Evolutionary conservation across 768 basidiomycete genomes (phyloP).

Genomic region (Serendipita sp.): DNA sequence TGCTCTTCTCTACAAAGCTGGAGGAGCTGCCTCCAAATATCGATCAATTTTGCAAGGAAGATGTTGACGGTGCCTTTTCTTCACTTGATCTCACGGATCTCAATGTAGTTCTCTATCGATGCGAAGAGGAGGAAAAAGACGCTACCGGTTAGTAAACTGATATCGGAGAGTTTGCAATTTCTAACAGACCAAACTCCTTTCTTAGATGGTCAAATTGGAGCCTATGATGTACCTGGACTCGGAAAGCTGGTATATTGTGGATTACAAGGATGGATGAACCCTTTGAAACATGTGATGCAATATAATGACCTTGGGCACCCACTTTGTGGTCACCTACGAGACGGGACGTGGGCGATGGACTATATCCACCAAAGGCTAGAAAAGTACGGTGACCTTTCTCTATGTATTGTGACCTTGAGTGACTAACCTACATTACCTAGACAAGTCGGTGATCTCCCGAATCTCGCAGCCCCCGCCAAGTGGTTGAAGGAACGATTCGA

Average conservation of each 20-base stretch:
- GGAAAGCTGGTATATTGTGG: slow-evolving; percentile 82
- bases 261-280: slow-evolving; percentile 94
- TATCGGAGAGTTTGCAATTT: background rate
- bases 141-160: slow-evolving; percentile 34
- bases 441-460: slow-evolving; percentile 42
- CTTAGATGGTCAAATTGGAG: slow-evolving; percentile 51
- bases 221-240: slow-evolving; percentile 60
- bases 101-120: slow-evolving; percentile 71
- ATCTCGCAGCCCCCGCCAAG: slow-evolving; percentile 48
- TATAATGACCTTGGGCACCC: slow-evolving; percentile 90
- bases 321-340: slow-evolving; percentile 70
- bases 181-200: background rate
- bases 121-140: slow-evolving; percentile 85
- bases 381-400: slow-evolving; percentile 33
- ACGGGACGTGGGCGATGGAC: slow-evolving; percentile 85
- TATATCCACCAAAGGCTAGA: slow-evolving; percentile 59
- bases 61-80: slow-evolving; percentile 55
- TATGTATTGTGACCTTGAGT: background rate
- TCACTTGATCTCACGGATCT: slow-evolving; percentile 72
- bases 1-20: slow-evolving; percentile 80
- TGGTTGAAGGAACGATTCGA: slow-evolving; percentile 90
- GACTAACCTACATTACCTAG: slow-evolving; percentile 9
- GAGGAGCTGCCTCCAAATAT: slow-evolving; percentile 54
- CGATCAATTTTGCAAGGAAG: slow-evolving; percentile 56
- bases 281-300: slow-evolving; percentile 64